A percentile compares a stretch with the other conserved stretches of the same genome.
Evolutionary conservation across 352 stramenopile genomes (phyloP).

Genomic region (Aphanomyces invadans): DNA sequence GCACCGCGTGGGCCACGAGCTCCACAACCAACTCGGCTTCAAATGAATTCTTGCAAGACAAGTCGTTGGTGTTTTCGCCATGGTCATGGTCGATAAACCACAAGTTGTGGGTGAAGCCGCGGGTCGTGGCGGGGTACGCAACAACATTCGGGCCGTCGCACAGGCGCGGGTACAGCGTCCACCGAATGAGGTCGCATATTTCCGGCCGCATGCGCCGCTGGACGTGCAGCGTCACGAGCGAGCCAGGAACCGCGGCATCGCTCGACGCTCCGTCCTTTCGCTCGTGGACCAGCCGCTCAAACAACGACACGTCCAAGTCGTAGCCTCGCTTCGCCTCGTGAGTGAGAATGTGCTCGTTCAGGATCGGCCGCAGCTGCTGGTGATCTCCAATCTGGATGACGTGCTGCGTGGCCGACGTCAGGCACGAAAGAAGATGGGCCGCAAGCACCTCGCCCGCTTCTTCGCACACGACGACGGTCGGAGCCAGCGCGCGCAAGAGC

Average conservation of each 20-base stretch:
- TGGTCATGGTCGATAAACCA: slow-evolving; percentile 67
- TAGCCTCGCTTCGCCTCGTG: slow-evolving; percentile 47
- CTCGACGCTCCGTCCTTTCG: too few relatives aligned
- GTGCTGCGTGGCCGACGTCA: slow-evolving; percentile 61
- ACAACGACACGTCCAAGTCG: slow-evolving; percentile 73
- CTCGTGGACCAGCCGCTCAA: slow-evolving; percentile 70
- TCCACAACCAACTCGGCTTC: slow-evolving; percentile 61
- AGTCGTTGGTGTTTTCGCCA: slow-evolving; percentile 31
- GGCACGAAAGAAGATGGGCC: slow-evolving; percentile 47
- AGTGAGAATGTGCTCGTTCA: slow-evolving; percentile 64
- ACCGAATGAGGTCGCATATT: slow-evolving; percentile 68
- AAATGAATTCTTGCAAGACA: slow-evolving; percentile 57
- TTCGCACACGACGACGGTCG: slow-evolving; percentile 77
- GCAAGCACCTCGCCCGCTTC: slow-evolving; percentile 85
- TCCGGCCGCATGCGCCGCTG: slow-evolving; percentile 75
- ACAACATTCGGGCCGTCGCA: slow-evolving; percentile 47
- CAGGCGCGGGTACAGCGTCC: slow-evolving; percentile 55
- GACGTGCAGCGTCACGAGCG: slow-evolving; percentile 47
- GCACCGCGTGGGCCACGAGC: slow-evolving; percentile 57
- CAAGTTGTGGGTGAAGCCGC: slow-evolving; percentile 50
- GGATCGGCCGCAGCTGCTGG: slow-evolving; percentile 70
- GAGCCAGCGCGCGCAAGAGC: slow-evolving; percentile 44
- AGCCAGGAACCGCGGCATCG: too few relatives aligned
- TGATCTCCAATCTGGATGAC: slow-evolving; percentile 86
- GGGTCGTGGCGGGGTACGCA: slow-evolving; percentile 30